phyloP scores from a whole-genome alignment of 2,329 filamentous ascomycete species.

The Phialophora verrucosa region DNA sequence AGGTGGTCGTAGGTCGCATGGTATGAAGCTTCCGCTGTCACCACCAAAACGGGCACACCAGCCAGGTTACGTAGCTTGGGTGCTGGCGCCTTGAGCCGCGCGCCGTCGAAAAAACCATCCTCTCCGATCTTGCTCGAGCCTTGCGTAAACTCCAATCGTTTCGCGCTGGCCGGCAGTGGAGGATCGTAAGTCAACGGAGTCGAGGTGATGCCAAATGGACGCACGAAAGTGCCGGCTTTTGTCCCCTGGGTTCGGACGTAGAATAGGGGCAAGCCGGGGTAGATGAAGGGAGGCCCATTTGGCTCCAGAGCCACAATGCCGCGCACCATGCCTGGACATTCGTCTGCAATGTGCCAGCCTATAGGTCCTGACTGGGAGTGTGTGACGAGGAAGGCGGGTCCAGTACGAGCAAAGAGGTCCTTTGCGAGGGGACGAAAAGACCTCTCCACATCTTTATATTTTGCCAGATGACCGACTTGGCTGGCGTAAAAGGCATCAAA shows the following conservation, averaged over 20 bases:
- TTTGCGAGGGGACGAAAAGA: constrained; percentile 11
- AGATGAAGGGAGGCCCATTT: constrained; percentile 18
- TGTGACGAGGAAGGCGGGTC: constrained; percentile 45
- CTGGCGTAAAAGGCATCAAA: constrained; percentile 24
- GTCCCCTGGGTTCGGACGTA: constrained; percentile 15
- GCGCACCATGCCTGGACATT: constrained; percentile 53
- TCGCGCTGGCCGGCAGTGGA: constrained; percentile 48
- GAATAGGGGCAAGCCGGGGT: constrained; percentile 16
- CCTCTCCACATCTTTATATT: constrained; percentile 35
- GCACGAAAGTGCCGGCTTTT: constrained; percentile 15
- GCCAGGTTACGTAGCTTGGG: constrained; percentile 57
- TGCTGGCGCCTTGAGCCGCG: constrained; percentile 45
- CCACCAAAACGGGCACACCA: constrained; percentile 56
- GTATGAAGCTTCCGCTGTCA: constrained; percentile 60
- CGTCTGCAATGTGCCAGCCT: constrained; percentile 20
- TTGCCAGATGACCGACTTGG: constrained; percentile 32
- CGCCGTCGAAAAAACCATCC: constrained; percentile 9
- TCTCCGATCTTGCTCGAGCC: background rate
- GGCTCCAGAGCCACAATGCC: constrained; percentile 52
- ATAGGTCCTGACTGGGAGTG: constrained; percentile 16
- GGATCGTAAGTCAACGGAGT: constrained; percentile 58
- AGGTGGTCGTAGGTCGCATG: constrained; percentile 63
- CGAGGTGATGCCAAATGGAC: constrained; percentile 56
- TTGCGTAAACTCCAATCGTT: constrained; percentile 35
- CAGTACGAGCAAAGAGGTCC: constrained; percentile 12